Conservation (phyloP, 805 yeast species). For the Komagataella kurtzmanii region DNA sequence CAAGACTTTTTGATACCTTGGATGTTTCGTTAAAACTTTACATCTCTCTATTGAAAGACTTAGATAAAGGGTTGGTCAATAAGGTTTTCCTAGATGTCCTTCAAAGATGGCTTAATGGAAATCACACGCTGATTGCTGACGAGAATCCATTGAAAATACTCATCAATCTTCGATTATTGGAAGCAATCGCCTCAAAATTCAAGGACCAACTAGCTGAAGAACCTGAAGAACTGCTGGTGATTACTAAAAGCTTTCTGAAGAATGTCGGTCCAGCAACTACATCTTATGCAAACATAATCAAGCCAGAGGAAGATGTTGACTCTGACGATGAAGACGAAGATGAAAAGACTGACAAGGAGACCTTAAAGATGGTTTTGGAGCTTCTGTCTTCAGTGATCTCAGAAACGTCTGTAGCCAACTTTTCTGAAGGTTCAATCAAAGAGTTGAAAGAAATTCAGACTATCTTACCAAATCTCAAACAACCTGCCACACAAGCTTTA, state of each 20-base stretch:
- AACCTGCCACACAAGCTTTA: slow-evolving; percentile 14
- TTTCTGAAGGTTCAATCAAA: slow-evolving; percentile 1
- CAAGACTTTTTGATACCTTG: slow-evolving; percentile 26
- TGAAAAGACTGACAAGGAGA: slow-evolving; percentile 15
- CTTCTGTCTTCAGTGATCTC: slow-evolving; percentile 22
- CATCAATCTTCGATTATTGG: slow-evolving; percentile 51
- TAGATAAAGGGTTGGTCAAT: slow-evolving; percentile 33
- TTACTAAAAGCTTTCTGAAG: not conserved
- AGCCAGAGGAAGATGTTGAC: slow-evolving; percentile 16
- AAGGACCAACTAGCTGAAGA: slow-evolving; percentile 41
- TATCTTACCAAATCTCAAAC: slow-evolving; percentile 2
- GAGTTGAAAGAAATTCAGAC: slow-evolving; percentile 7
- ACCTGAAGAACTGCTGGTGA: slow-evolving; percentile 38
- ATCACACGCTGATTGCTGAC: slow-evolving; percentile 8
- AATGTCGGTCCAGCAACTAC: slow-evolving; percentile 3
- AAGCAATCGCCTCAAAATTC: slow-evolving; percentile 41
- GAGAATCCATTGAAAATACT: slow-evolving; percentile 41
- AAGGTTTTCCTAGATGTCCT: slow-evolving; percentile 36
- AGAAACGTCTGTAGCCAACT: slow-evolving; percentile 9
- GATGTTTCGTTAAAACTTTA: slow-evolving; percentile 28
- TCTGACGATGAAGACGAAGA: slow-evolving; percentile 25
- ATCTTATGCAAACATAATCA: not conserved
- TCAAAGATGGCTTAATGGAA: slow-evolving; percentile 41
- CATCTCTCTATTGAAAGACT: slow-evolving; percentile 29
- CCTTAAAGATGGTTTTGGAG: slow-evolving; percentile 22